phyloP scores from a whole-genome alignment of 768 basidiomycete genomes.

The Leccinum sublutescens region DNA sequence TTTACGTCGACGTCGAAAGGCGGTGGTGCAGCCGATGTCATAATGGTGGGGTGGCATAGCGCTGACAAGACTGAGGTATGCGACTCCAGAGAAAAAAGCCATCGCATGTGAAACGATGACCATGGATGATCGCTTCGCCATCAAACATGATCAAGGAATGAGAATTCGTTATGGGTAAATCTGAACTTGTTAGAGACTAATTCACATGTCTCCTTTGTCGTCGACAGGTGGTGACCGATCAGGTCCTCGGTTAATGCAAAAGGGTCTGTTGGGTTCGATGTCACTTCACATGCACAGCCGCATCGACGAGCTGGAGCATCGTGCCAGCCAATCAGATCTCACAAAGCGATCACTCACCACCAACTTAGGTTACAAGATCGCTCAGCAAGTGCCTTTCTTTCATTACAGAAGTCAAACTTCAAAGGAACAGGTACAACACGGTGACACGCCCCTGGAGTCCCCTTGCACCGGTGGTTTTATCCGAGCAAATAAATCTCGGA shows the following conservation, averaged over 20 bases:
- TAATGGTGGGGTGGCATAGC: not conserved
- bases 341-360: not conserved
- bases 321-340: not conserved
- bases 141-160: conserved; percentile 13
- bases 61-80: not conserved
- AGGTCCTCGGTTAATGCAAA: not conserved
- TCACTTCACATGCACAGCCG: not conserved
- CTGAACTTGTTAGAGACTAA: not conserved
- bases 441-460: not conserved
- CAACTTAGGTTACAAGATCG: not conserved
- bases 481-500: not conserved
- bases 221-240: not conserved
- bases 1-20: not conserved
- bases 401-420: not conserved
- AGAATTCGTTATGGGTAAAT: not conserved
- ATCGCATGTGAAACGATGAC: conserved; percentile 1
- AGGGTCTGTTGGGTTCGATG: not conserved
- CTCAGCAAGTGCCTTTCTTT: not conserved
- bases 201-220: not conserved
- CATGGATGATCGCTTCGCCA: conserved; percentile 16
- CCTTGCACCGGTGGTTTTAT: not conserved
- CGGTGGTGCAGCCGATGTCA: not conserved
- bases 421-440: not conserved
- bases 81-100: not conserved
- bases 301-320: not conserved